phyloP scores from a whole-genome alignment of 768 basidiomycete genomes.

The Coprinopsis strossmayeri region DNA sequence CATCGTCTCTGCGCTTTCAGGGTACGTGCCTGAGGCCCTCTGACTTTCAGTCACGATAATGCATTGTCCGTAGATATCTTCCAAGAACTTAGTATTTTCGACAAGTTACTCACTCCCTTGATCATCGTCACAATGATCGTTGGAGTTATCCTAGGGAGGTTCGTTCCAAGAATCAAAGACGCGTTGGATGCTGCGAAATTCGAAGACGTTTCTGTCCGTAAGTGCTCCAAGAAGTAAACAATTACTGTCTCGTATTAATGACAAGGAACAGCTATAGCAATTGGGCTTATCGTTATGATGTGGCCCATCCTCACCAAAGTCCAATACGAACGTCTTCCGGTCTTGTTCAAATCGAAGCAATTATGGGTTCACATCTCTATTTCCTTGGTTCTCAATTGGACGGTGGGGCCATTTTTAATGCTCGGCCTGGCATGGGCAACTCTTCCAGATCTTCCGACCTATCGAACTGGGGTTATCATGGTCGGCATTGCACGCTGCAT shows the following conservation, averaged over 20 bases:
- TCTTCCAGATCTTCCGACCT: constrained; percentile 68
- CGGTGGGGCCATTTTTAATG: constrained; percentile 77
- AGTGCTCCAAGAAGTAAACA: constrained; percentile 22
- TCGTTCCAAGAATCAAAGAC: constrained; percentile 47
- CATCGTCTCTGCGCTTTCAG: not conserved
- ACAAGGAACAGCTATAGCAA: constrained; percentile 53
- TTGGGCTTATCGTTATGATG: constrained; percentile 84
- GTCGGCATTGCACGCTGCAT: constrained; percentile 73
- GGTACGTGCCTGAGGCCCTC: too few species aligned
- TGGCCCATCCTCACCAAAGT: constrained; percentile 77
- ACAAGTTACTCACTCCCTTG: constrained; percentile 57
- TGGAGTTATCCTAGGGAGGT: constrained; percentile 71
- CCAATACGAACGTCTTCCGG: constrained; percentile 65
- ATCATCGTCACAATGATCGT: constrained; percentile 70
- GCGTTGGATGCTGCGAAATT: constrained; percentile 60
- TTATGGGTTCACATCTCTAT: constrained; percentile 67
- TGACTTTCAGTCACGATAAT: not conserved
- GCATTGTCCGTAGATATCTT: constrained; percentile 22
- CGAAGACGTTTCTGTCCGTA: constrained; percentile 71
- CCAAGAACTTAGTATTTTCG: constrained; percentile 40
- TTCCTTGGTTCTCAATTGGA: constrained; percentile 72
- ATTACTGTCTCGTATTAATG: not conserved
- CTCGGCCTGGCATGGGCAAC: constrained; percentile 83
- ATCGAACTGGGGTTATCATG: constrained; percentile 76
- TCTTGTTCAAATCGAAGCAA: constrained; percentile 40